phyloP scores from a whole-genome alignment of 768 basidiomycete species.

The Artomyces pyxidatus region DNA sequence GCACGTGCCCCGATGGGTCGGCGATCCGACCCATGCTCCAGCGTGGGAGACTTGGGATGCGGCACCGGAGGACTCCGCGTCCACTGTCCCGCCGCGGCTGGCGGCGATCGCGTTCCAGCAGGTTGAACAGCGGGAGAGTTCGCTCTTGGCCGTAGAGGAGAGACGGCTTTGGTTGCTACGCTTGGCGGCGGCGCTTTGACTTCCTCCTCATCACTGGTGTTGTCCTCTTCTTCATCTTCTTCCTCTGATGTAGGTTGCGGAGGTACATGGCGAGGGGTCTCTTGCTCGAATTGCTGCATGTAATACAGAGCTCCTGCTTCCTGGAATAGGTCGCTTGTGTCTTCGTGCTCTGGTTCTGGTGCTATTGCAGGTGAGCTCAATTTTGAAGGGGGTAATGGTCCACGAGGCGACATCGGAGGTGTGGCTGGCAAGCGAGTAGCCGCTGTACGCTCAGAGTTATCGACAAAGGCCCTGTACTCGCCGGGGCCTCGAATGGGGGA shows the following conservation, averaged over 20 bases:
- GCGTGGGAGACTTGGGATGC: constrained; percentile 11
- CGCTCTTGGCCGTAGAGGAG: constrained; percentile 2
- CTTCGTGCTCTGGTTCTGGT: constrained; percentile 9
- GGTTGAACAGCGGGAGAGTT: background rate
- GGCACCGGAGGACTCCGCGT: constrained; percentile 15
- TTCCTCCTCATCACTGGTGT: background rate
- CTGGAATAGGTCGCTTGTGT: constrained; percentile 32
- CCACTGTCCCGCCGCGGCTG: background rate
- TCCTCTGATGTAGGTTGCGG: constrained; percentile 24
- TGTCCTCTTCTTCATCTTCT: constrained; percentile 32
- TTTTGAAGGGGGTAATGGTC: constrained; percentile 1
- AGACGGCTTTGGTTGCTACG: constrained; percentile 4
- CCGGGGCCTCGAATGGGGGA: constrained; percentile 5
- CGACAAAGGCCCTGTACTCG: constrained; percentile 6
- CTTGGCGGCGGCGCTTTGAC: constrained; percentile 1
- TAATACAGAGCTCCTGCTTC: constrained; percentile 64
- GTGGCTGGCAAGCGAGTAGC: background rate
- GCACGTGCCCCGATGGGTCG: constrained; percentile 85
- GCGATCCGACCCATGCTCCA: constrained; percentile 9
- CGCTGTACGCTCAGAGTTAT: constrained; percentile 1
- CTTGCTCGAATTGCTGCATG: constrained; percentile 49
- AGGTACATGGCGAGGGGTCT: constrained; percentile 4
- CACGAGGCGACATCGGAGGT: background rate
- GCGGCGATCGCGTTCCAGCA: background rate
- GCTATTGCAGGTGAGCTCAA: constrained; percentile 8